These are phyloP conservation scores for Jimgerdemannia flammicorona DNA, from an alignment of 192 early-diverging fungal genomes.

Conservation along the genomic window DNA sequence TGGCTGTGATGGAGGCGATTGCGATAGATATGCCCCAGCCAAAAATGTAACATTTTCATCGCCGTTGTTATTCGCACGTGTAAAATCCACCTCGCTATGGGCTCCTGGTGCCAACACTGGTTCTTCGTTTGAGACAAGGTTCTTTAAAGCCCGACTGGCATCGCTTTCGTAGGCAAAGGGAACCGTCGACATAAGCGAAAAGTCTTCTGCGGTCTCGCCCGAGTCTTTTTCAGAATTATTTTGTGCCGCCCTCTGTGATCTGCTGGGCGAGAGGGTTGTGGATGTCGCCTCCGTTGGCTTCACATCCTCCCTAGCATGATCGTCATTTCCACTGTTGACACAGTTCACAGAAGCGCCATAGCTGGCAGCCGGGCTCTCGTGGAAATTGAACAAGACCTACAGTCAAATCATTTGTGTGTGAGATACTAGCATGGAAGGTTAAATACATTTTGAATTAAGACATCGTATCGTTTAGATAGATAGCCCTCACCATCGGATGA, in stretches of 20 bases:
- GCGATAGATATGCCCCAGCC: too few relatives aligned
- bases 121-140: too few relatives aligned
- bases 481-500: background rate
- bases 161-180: background rate
- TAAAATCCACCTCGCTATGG: too few relatives aligned
- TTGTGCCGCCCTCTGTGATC: background rate
- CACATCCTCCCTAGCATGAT: background rate
- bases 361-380: background rate
- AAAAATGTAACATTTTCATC: too few relatives aligned
- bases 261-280: background rate
- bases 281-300: background rate
- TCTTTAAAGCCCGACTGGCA: too few relatives aligned
- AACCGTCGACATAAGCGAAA: background rate
- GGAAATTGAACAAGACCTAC: background rate
- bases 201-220: too few relatives aligned
- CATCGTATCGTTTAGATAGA: too few relatives aligned
- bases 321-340: background rate
- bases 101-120: too few relatives aligned
- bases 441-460: too few relatives aligned
- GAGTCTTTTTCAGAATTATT: background rate
- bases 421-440: too few relatives aligned
- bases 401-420: background rate
- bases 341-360: background rate
- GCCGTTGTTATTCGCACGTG: too few relatives aligned
- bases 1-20: too few relatives aligned